Base-by-base conservation (phyloP, 352 stramenopile species). In the Phytophthora brassicae region DNA sequence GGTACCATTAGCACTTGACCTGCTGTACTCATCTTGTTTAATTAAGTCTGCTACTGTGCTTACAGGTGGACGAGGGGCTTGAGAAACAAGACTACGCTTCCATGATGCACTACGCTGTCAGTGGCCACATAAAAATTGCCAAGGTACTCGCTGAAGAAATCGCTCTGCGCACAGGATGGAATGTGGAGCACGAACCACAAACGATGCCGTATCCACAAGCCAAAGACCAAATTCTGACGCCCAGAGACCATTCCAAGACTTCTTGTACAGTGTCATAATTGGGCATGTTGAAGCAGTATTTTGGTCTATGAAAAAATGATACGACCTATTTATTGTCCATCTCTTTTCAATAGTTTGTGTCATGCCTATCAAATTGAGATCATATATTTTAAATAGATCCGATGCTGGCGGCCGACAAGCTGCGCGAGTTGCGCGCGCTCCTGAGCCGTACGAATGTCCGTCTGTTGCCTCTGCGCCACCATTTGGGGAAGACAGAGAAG, bases 91-190 rank as follows among this genome's bases (percentile, higher is more conserved):
- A 95, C 60, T 94, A 90, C 26, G 84, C 81, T 24, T 88, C 86
- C 39, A 82, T 84, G 57, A 89, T 86, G 74, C 86, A 95, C 52
- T 95, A 90, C 52, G 77, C 86, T 2, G 86, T 95, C 3, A 92
- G 78, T 19, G 86, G 84, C 31, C 86, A 95, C 60, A 58, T 93
- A 48, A 93, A 95, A 69, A 92, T 95, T 53, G 86, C 84, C 17
- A 67, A 76, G 26, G 66, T 87, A 31, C 64, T 95, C 23, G 79
- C 82, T 0, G 77, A 90, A 19, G 86, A 95, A 42, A 85, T 95
- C 46, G 79, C 83, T 14, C 51, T 88, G 23, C 72, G 66, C 13
- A 89, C 83, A 20, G 75, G 82, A 12, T 95, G 86, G 84, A 74
- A 53, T 23, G 41, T 91, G 19, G 70, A 84, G 41, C 60, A 77